These are phyloP conservation scores for Centella asiatica DNA, from an alignment of 129 eudicot genomes.

Conservation along the genomic window DNA sequence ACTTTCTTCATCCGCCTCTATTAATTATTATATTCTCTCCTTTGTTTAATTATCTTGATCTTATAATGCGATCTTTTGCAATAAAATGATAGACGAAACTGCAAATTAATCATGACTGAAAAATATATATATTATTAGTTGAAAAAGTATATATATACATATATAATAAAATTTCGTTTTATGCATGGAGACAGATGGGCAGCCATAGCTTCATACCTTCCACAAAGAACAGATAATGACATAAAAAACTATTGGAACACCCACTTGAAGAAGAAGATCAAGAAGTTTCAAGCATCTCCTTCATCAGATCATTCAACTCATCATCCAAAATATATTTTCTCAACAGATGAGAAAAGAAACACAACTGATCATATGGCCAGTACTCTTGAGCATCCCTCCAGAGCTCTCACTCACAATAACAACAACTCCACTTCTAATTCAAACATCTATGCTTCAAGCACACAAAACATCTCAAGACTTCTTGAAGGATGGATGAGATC, in stretches of 20 bases:
- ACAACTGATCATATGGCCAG: neutral
- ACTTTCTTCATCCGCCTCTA: too few species aligned
- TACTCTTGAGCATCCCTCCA: neutral
- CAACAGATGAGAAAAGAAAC: neutral
- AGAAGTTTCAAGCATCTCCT: conserved; percentile 31
- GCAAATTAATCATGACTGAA: too few species aligned
- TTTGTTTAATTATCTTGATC: neutral
- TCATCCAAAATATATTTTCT: conserved; percentile 15
- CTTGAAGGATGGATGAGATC: conserved; percentile 73
- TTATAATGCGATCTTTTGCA: too few species aligned
- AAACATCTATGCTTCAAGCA: conserved; percentile 52
- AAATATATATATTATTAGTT: too few species aligned
- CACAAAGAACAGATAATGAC: conserved; percentile 81
- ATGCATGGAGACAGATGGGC: conserved; percentile 55
- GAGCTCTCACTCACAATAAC: neutral
- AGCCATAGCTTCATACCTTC: conserved; percentile 81
- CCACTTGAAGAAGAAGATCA: conserved; percentile 74
- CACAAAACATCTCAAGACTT: conserved; percentile 67
- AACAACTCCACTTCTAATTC: neutral
- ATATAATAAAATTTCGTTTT: neutral
- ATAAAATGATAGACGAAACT: too few species aligned
- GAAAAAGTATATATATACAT: too few species aligned
- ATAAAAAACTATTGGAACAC: conserved; percentile 89
- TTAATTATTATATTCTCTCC: neutral
- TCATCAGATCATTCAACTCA: conserved; percentile 21